Evolutionary conservation across 2,329 filamentous ascomycete species (phyloP), one percentile per base, ranked within the genome.

Genomic region (Escovopsis sp.): DNA sequence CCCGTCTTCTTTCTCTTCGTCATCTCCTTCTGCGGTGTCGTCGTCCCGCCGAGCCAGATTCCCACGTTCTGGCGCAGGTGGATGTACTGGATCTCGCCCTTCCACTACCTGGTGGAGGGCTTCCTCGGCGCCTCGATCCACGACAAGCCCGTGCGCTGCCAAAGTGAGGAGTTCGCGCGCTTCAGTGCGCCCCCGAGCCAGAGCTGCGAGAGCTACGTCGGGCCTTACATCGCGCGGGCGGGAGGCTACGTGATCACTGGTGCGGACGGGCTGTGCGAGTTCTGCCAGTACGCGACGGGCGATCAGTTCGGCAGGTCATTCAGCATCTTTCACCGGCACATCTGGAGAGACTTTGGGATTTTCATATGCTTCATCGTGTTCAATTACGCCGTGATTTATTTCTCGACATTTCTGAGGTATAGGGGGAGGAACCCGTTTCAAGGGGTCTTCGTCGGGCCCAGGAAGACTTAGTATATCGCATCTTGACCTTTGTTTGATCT

Each of bases 1-100:
- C 80, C 81, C 0, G 56, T 82, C 4, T 81, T 83, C 59, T 82
- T 84, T 62, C 70, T 79, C 26, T 83, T 84, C 51, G 70, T 83
- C 33, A 68, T 82, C 19, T 72, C 72, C 8, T 85, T 85, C 66
- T 83, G 79, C 55, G 80, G 80, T 44, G 76, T 84, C 6, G 70
- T 82, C 9, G 78, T 84, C 1, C 78, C 80, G 0, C 75, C 74
- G 12, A 53, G 48, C 2, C 66, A 67, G 4, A 58, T 85, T 1
- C 74, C 75, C 0, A 57, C 63, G 2, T 84, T 84, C 55, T 84
- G 80, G 80, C 64, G 67, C 12, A 59, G 59, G 7, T 76, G 70
- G 70, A 75, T 80, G 73, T 82, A 83, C 56, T 75, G 72, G 59
- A 64, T 83, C 19, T 77, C 77, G 0, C 80, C 80, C 0, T 82